Base-by-base conservation (phyloP, 163 green algal species). In the Scenedesmus sp. region DNA sequence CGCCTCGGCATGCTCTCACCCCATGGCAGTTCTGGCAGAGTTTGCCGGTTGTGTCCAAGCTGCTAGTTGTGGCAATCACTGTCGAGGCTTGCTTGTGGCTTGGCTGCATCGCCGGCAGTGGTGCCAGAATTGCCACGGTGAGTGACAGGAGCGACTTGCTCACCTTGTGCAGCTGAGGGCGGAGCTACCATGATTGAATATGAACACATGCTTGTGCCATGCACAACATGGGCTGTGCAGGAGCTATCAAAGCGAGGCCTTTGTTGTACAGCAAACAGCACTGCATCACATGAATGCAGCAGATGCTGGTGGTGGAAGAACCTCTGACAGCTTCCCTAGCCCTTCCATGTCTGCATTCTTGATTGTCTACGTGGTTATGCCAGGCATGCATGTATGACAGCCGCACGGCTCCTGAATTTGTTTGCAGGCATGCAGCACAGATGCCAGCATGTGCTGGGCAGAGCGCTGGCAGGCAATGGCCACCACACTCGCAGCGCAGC, bases 21-120 rank as follows among this genome's bases (percentile, higher is more conserved):
- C 73, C 73, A 33, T 53, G 46, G 37, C 73, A 79, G 73, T 49
- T 90, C 18, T 90, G 86, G 86, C 72, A 79, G 33, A 59, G 43
- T 6, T 51, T 90, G 73, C 86, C 86, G 13, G 7, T 37, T 30
- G 46, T 49, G 7, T 61, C 73, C 20, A 70, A 83, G 49, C 3
- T 83, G 37, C 73, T 90, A 20, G 3, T 73, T 15, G 9, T 80
- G 73, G 12, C 86, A 6, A 22, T 90, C 9, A 9, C 51, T 15
- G 40, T 33, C 4, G 44, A 84, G 24, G 51, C 85, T 40, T 53
- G n/a, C n/a, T 15, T 83, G n/a, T 89, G 61, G 85, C 15, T 82
- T 4, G 61, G 80, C 80, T 37, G 68, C 20, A 59, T 68, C 65
- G 30, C 65, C 65, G 65, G 37, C 73, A 53, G 15, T n/a, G 65